Evolutionary conservation across 257 asterid species (phyloP).

Genomic region (Avicennia marina): DNA sequence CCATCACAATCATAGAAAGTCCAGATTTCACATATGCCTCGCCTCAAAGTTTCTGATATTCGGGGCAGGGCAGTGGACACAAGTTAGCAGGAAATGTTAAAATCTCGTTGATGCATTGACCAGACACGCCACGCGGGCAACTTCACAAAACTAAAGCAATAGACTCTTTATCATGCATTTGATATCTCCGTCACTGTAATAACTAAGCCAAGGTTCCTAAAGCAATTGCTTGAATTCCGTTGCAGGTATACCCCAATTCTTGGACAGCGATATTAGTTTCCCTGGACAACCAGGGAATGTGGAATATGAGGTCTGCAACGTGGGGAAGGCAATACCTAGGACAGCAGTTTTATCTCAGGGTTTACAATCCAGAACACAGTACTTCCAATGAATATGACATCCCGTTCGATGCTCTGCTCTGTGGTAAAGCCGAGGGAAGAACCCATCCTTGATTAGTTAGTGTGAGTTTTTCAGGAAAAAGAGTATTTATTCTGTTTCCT

Average conservation of each 20-base stretch:
- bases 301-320: slow-evolving; percentile 90
- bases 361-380: slow-evolving; percentile 48
- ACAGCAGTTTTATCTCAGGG: slow-evolving; percentile 80
- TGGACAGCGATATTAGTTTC: slow-evolving; percentile 87
- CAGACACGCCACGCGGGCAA: slow-evolving; percentile 90
- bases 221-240: neutral
- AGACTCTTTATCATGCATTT: neutral
- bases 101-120: slow-evolving; percentile 85
- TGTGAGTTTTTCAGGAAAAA: neutral
- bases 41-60: slow-evolving; percentile 13
- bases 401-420: slow-evolving; percentile 70
- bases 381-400: slow-evolving; percentile 67
- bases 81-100: slow-evolving; percentile 52
- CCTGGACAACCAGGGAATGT: slow-evolving; percentile 96
- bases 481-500: no score
- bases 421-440: slow-evolving; percentile 79
- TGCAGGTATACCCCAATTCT: slow-evolving; percentile 82
- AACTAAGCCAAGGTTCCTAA: no score
- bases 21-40: no score
- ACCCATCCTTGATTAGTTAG: slow-evolving; percentile 33
- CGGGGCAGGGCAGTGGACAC: slow-evolving; percentile 79
- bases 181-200: neutral
- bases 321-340: slow-evolving; percentile 95
- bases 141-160: neutral
- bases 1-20: neutral